Evolutionary conservation across 2,329 filamentous ascomycete species (phyloP).

Genomic region (Fusarium sp.): DNA sequence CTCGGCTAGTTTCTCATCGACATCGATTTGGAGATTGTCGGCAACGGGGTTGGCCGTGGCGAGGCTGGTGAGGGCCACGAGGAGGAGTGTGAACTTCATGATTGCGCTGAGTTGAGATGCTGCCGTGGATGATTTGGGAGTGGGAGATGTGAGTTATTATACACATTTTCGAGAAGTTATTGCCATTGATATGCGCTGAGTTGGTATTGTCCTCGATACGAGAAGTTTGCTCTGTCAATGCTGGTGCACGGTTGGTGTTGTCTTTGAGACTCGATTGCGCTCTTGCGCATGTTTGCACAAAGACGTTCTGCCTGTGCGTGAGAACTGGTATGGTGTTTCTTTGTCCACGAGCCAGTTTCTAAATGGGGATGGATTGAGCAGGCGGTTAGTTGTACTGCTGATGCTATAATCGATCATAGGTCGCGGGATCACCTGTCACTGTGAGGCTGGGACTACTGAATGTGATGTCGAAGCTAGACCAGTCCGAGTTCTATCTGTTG

Average conservation of each 20-base stretch:
- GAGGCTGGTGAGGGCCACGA: slow-evolving; percentile 2
- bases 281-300: not conserved
- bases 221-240: not conserved
- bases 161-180: not conserved
- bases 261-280: not conserved
- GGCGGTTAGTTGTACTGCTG: too few relatives aligned
- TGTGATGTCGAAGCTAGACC: too few relatives aligned
- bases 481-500: too few relatives aligned
- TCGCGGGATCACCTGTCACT: too few relatives aligned
- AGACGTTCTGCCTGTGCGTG: slow-evolving; percentile 12
- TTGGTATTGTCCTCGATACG: not conserved
- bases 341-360: slow-evolving; percentile 23
- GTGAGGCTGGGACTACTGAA: too few relatives aligned
- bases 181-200: not conserved
- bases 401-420: too few relatives aligned
- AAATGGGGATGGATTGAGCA: too few relatives aligned
- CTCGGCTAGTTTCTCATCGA: not conserved
- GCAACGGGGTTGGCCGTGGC: slow-evolving; percentile 8
- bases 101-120: not conserved
- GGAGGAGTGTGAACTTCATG: slow-evolving; percentile 25
- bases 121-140: not conserved
- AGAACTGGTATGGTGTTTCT: slow-evolving; percentile 12
- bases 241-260: too few relatives aligned
- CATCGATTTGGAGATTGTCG: not conserved
- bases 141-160: not conserved